Percentiles rank a stretch among this genome's conserved stretches.
These are phyloP conservation scores for Penicillium sp. DNA, from an alignment of 2,329 filamentous ascomycete genomes.

Conservation along the genomic window DNA sequence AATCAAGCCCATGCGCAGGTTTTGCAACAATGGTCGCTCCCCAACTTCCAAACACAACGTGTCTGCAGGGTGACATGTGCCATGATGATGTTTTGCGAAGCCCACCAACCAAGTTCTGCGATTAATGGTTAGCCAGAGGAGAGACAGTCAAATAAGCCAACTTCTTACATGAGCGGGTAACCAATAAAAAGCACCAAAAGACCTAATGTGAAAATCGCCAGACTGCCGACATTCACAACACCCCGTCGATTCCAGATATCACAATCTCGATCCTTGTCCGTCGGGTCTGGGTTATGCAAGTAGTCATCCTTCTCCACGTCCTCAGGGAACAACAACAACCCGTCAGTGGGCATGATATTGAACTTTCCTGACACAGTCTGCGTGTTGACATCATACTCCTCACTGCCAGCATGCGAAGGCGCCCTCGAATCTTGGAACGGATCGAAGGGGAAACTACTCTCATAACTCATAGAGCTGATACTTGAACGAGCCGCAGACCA, in stretches of 20 bases:
- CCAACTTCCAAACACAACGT: constrained; percentile 52
- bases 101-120: constrained; percentile 58
- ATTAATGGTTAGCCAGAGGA: background rate
- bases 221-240: constrained; percentile 62
- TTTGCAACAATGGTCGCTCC: constrained; percentile 54
- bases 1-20: constrained; percentile 60
- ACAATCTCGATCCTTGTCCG: constrained; percentile 60
- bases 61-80: constrained; percentile 37
- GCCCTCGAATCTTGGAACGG: constrained; percentile 61
- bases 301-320: constrained; percentile 73
- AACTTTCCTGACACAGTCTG: constrained; percentile 73
- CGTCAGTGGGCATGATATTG: constrained; percentile 67
- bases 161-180: constrained; percentile 65
- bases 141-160: background rate
- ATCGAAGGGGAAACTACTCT: constrained; percentile 48
- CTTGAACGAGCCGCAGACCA: constrained; percentile 63
- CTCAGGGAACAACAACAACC: constrained; percentile 66
- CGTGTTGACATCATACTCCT: constrained; percentile 65
- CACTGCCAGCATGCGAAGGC: constrained; percentile 60
- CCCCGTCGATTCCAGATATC: constrained; percentile 65
- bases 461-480: constrained; percentile 53
- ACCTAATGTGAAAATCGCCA: constrained; percentile 59
- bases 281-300: constrained; percentile 67
- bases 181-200: constrained; percentile 65
- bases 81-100: constrained; percentile 28